Evolutionary conservation across 2,329 filamentous ascomycete species (phyloP), one percentile per base, ranked within the genome.

Genomic region (Xenoacremonium recifei): DNA sequence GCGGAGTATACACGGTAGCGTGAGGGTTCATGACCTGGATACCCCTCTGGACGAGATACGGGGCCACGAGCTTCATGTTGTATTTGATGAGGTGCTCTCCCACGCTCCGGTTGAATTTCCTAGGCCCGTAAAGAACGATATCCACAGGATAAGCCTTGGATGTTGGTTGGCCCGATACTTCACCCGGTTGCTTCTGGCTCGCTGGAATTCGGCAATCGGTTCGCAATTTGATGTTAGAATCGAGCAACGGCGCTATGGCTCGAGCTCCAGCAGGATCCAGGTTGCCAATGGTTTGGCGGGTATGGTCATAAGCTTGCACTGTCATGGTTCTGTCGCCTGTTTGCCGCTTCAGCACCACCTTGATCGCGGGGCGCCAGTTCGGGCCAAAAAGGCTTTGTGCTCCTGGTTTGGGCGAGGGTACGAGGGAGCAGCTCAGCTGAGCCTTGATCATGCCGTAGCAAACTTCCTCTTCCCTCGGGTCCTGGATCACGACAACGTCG

Each of bases 21-120:
- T 95, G 87, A 0, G 92, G 91, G 50, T 96, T 95, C 62, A 80
- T 77, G 13, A 93, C 79, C 35, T 82, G 79, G 39, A 85, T 79
- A 10, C 85, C 85, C 40, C 76, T 74, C 42, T 89, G 82, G 6
- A 87, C 76, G 37, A 80, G 76, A 29, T 80, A 73, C 12, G 80
- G 90, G 37, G 73, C 79, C 27, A 80, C 71, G 10, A 97, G 72
- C 66, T 79, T 84, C 16, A 93, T 65, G 45, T 83, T 79, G 48
- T 77, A 77, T 49, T 81, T 81, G 45, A 46, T 58, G 38, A 96
- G 73, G 43, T 80, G 79, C 39, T 69, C 77, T 2, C 89, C 91
- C 29, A 96, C 77, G 9, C 75, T 70, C 10, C 72, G 71, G 3
- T 79, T 82, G 47, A 79, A 77, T 43, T 80, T 84, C 27, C 83